Base-by-base conservation (phyloP, 225 moss, liverwort and hornwort genomes). In the Bryum argenteum region DNA sequence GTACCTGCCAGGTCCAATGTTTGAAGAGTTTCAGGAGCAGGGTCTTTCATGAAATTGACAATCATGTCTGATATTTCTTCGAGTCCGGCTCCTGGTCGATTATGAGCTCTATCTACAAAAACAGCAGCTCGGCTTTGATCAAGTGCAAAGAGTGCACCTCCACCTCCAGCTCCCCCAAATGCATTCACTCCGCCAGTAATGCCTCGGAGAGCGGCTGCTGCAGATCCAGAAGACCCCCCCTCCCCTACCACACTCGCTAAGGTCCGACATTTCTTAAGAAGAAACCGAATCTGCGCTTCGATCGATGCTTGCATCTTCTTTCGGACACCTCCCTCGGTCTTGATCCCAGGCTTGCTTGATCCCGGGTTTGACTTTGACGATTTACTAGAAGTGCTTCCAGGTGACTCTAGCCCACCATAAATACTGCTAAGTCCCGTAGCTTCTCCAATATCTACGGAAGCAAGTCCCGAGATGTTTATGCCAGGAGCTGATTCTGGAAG, bases 261-360 rank as follows among this genome's bases (percentile, higher is more conserved):
- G 56, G 92, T 92, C 28, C 94, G 83, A 77, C 98, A 98, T 78
- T 94, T 98, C 74, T 98, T 98, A 10, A 98, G 74, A 42, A 94
- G 84, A 72, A 89, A 87, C 16, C 94, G 82, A 64, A 98, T 90
- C 83, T 98, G 94, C 11, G 86, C 61, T 83, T 98, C 94, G 16
- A 84, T 73, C 21, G 94, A 82, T 10, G 84, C 80, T 65, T 94
- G 98, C 41, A 91, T 70, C 73, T 91, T 94, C 81, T 89, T 98
- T 37, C 98, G 91, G 63, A 82, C 26, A 79, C 92, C 87, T 59
- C 82, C 75, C 51, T 98, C 94, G 5, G 80, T 58, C 79, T 98
- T 98, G 69, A 76, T 89, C 72, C 74, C 87, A 64, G 84, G 77
- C 74, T 84, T 84, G 59, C 71, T 80, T 22, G 75, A 65, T 61